phyloP scores from a whole-genome alignment of 2,329 filamentous ascomycete genomes.

The Fusarium sambucinum region DNA sequence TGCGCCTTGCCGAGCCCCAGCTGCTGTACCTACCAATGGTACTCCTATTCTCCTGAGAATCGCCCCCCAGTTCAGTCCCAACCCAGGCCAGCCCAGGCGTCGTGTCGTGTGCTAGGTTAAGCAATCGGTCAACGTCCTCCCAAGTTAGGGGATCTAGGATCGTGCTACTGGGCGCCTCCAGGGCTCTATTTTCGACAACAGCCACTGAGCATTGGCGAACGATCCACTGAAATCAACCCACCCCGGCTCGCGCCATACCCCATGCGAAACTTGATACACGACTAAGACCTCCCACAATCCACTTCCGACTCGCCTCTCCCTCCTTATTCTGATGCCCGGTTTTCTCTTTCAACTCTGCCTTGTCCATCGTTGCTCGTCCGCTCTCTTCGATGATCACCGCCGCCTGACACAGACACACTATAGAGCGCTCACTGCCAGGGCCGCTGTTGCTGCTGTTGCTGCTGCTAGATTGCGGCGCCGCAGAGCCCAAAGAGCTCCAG shows the following conservation, averaged over 20 bases:
- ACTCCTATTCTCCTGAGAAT: conserved; percentile 38
- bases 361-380: conserved; percentile 59
- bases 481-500: conserved; percentile 53
- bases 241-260: conserved; percentile 44
- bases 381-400: conserved; percentile 60
- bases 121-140: conserved; percentile 20
- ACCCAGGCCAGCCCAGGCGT: conserved; percentile 4
- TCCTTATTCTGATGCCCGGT: conserved; percentile 59
- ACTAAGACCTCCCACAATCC: conserved; percentile 37
- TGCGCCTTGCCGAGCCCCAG: conserved; percentile 17
- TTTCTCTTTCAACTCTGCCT: conserved; percentile 62
- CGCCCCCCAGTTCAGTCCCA: conserved; percentile 6
- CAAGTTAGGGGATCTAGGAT: conserved; percentile 40
- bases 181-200: conserved; percentile 41
- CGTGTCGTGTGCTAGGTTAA: conserved; percentile 6
- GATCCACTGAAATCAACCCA: conserved; percentile 35
- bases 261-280: conserved; percentile 45
- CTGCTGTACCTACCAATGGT: conserved; percentile 27
- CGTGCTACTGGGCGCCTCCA: conserved; percentile 40
- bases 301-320: conserved; percentile 41
- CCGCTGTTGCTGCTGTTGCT: conserved; percentile 56
- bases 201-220: conserved; percentile 32
- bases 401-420: conserved; percentile 55
- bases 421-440: conserved; percentile 60
- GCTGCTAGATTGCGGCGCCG: conserved; percentile 56